phyloP scores from a whole-genome alignment of 2,329 filamentous ascomycete genomes.

The Didymella sp. region DNA sequence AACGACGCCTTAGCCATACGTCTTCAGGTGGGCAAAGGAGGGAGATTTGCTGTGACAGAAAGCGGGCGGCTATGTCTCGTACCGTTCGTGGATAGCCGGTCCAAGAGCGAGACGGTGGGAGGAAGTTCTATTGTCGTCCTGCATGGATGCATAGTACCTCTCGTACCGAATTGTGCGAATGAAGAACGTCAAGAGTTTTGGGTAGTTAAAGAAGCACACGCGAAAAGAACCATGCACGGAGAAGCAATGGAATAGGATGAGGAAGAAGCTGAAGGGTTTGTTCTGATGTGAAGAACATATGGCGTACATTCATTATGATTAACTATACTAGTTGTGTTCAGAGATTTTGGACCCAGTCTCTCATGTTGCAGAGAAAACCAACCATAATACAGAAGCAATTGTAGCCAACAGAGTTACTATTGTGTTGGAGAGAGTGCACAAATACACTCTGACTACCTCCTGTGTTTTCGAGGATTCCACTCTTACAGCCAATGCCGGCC shows the following conservation, averaged over 20 bases:
- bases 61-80: constrained; percentile 8
- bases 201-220: constrained; percentile 27
- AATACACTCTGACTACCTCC: too few relatives aligned
- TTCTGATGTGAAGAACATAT: constrained; percentile 20
- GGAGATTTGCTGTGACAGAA: neutral
- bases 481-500: constrained; percentile 13
- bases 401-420: too few relatives aligned
- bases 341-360: too few relatives aligned
- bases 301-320: constrained; percentile 14
- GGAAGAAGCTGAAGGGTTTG: constrained; percentile 16
- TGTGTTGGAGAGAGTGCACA: too few relatives aligned
- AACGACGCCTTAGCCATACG: neutral
- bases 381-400: too few relatives aligned
- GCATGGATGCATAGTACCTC: constrained; percentile 24
- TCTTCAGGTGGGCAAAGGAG: neutral
- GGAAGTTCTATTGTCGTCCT: constrained; percentile 23
- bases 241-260: constrained; percentile 23
- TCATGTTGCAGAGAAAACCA: too few relatives aligned
- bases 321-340: constrained; percentile 16
- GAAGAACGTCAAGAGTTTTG: constrained; percentile 19
- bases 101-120: neutral
- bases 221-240: constrained; percentile 26
- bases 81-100: constrained; percentile 18
- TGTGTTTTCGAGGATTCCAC: neutral
- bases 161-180: constrained; percentile 22